Conservation (phyloP, 2,329 filamentous ascomycete species). For the Aspergillus costaricaensis region DNA sequence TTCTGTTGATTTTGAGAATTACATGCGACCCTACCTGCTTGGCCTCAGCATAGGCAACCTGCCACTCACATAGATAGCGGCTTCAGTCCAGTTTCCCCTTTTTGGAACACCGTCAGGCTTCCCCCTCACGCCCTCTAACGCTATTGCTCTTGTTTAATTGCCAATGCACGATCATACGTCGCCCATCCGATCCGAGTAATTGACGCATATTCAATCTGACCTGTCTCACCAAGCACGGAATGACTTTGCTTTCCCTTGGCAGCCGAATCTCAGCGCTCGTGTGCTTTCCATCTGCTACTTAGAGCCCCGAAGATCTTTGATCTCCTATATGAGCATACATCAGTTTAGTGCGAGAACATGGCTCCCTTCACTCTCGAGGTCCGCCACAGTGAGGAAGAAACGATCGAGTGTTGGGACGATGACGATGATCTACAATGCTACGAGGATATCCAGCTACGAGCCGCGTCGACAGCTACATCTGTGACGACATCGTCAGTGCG, state of each 20-base stretch:
- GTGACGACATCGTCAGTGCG: slow-evolving; percentile 46
- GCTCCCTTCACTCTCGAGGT: slow-evolving; percentile 38
- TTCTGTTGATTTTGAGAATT: neutral
- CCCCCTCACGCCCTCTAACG: neutral
- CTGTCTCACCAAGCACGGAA: slow-evolving; percentile 23
- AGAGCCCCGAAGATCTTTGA: slow-evolving; percentile 2
- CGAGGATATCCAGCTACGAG: slow-evolving; percentile 49
- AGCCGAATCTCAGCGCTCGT: slow-evolving; percentile 24
- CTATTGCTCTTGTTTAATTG: neutral
- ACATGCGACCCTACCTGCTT: neutral
- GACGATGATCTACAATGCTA: slow-evolving; percentile 51
- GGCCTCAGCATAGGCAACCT: neutral
- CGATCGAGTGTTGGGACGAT: slow-evolving; percentile 54
- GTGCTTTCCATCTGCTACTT: slow-evolving; percentile 24
- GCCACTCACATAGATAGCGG: neutral
- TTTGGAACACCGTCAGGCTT: neutral
- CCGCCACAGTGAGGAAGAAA: slow-evolving; percentile 36
- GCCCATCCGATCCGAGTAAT: neutral
- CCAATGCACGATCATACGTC: neutral
- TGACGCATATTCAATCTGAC: neutral
- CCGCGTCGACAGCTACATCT: slow-evolving; percentile 49
- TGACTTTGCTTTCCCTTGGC: slow-evolving; percentile 29
- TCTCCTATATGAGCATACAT: slow-evolving; percentile 1
- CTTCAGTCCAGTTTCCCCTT: neutral
- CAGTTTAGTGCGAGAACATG: slow-evolving; percentile 30